Evolutionary conservation across 2,329 filamentous ascomycete species (phyloP).

Genomic region (Fusarium beomiforme): DNA sequence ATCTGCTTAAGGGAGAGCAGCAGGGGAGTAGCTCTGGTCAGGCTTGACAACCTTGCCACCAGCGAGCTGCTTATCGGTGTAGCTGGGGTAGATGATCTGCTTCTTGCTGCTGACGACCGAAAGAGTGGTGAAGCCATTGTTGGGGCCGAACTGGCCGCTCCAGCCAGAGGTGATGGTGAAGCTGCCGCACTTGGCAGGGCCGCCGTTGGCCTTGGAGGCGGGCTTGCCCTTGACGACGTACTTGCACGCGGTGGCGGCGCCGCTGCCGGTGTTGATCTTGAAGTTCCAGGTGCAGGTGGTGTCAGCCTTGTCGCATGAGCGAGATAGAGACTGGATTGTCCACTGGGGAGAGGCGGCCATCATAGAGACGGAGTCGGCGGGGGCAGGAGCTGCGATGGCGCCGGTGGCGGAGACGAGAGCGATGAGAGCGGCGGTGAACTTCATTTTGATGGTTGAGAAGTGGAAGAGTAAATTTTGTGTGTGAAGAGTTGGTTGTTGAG

Average conservation of each 20-base stretch:
- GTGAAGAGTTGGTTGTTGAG: neutral
- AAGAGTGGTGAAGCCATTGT: slow-evolving; percentile 63
- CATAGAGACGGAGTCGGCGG: slow-evolving; percentile 48
- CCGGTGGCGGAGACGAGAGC: slow-evolving; percentile 45
- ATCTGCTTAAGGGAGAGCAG: slow-evolving; percentile 25
- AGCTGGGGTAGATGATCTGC: slow-evolving; percentile 61
- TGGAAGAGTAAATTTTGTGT: neutral
- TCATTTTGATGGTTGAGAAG: slow-evolving; percentile 49
- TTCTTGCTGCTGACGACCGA: slow-evolving; percentile 54
- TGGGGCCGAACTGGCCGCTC: slow-evolving; percentile 63
- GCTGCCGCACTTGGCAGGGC: slow-evolving; percentile 55
- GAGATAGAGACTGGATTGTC: slow-evolving; percentile 53
- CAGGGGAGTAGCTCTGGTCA: slow-evolving; percentile 57
- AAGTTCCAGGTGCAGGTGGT: slow-evolving; percentile 57
- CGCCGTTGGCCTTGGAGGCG: slow-evolving; percentile 51
- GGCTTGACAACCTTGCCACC: slow-evolving; percentile 57
- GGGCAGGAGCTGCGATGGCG: slow-evolving; percentile 49
- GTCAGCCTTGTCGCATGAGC: slow-evolving; percentile 51
- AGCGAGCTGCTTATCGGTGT: slow-evolving; percentile 60
- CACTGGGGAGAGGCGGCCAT: slow-evolving; percentile 52
- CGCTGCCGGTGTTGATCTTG: slow-evolving; percentile 54
- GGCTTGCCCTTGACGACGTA: slow-evolving; percentile 45
- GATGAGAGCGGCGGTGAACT: slow-evolving; percentile 53
- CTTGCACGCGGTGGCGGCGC: slow-evolving; percentile 46
- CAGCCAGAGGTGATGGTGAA: slow-evolving; percentile 64